Evolutionary conservation across 192 early-diverging fungal genomes (phyloP), one percentile per base, ranked within the genome.

Genomic region (Spizellomyces punctatus): DNA sequence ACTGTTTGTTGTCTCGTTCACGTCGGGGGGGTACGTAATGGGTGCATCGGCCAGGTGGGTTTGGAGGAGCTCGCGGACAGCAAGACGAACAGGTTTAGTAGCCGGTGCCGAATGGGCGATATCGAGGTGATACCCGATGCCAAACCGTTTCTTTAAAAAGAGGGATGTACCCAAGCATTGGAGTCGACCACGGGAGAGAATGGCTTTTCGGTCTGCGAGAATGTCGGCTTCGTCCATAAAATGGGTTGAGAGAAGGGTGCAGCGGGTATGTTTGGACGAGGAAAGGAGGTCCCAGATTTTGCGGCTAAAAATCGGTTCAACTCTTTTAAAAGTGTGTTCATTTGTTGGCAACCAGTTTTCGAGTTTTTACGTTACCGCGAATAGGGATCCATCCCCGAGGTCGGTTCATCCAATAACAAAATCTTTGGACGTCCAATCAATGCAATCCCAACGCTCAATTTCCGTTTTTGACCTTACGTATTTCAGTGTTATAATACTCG

Each of bases 361-460:
- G 27, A 36, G 27, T 36, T 3, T 44, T 3, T 44, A 90, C 22
- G 83, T 36, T 36, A 36, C 27, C 27, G 27, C 27, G 27, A 36
- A 36, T 36, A 36, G 27, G 91, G 81, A 72, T 95, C 92, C 0
- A 86, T 59, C 42, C 95, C 95, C 41, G 91, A 93, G 5, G 94
- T 95, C 55, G 94, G 94, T 68, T 85, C 95, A 81, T 97, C 95
- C 60, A 95, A 82, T 78, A 96, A 93, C 46, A 96, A 84, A 52
- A 91, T 77, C 72, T 90, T 85, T 14, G 95, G 95, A 64, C 88
- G 87, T 19, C 91, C 91, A 6, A 90, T 91, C 63, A 94, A 82
- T 77, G 94, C 94, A 46, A 93, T 82, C 54, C 82, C 93, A 72
- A 96, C 93, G 8, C 89, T 95, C 60, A 95, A 80, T 8, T 81